Conservation (phyloP, 768 basidiomycete species). For the Leccinum broughii region DNA sequence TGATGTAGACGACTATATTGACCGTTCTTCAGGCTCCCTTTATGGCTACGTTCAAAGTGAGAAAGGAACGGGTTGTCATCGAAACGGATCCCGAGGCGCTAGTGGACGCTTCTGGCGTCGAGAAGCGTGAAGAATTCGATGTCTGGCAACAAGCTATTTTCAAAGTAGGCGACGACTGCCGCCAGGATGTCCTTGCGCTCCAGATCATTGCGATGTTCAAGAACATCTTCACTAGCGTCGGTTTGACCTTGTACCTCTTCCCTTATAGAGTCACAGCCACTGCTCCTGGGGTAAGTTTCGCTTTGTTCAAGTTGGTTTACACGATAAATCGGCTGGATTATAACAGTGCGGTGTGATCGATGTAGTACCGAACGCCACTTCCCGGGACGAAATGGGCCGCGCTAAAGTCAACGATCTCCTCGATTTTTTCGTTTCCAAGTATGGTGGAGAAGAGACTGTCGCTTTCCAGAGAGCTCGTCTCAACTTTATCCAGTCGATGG, state of each 20-base stretch:
- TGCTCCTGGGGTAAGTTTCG: conserved; percentile 74
- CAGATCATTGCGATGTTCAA: conserved; percentile 99
- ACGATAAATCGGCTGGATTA: background rate
- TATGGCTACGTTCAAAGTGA: conserved; percentile 99
- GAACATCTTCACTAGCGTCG: conserved; percentile 89
- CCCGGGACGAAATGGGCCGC: conserved; percentile 98
- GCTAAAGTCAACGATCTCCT: conserved; percentile 96
- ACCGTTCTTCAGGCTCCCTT: conserved; percentile 80
- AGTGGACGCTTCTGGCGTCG: conserved; percentile 58
- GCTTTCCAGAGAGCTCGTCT: conserved; percentile 90
- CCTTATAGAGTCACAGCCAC: conserved; percentile 98
- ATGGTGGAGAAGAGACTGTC: conserved; percentile 86
- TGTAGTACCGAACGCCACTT: conserved; percentile 96
- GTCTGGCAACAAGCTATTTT: conserved; percentile 99
- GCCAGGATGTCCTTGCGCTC: conserved; percentile 96
- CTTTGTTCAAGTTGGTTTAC: background rate
- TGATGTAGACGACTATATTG: background rate
- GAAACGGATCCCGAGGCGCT: conserved; percentile 74
- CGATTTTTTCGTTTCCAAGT: conserved; percentile 91
- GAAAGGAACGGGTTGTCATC: conserved; percentile 74
- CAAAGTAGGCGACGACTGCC: conserved; percentile 99
- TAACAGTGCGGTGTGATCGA: conserved; percentile 95
- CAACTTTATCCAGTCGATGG: conserved; percentile 99
- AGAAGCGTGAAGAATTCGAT: conserved; percentile 69
- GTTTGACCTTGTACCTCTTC: conserved; percentile 87